These are phyloP conservation scores for Alnus rubra DNA, from an alignment of 306 rosid genomes.

Conservation along the genomic window DNA sequence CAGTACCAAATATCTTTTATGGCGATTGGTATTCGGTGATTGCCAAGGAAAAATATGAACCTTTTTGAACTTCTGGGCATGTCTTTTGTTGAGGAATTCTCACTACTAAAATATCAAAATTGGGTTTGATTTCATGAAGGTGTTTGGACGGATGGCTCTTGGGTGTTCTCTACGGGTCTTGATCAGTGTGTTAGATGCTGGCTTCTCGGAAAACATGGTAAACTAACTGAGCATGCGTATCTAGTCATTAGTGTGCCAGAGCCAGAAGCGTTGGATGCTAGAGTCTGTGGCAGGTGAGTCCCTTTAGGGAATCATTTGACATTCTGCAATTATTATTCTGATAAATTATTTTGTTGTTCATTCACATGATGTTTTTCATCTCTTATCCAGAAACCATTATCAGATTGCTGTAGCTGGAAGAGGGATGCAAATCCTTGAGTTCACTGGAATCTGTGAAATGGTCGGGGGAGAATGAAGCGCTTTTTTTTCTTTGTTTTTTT, in stretches of 20 bases:
- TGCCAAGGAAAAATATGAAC: conserved; percentile 10
- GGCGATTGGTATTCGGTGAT: neutral
- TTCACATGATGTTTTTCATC: conserved; percentile 16
- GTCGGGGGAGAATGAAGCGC: conserved; percentile 24
- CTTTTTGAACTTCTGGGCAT: neutral
- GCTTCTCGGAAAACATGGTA: conserved; percentile 47
- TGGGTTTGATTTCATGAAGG: conserved; percentile 53
- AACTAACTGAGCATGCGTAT: conserved; percentile 59
- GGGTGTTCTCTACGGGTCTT: conserved; percentile 96
- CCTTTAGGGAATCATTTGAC: neutral
- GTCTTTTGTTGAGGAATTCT: conserved; percentile 17
- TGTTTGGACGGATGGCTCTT: conserved; percentile 93
- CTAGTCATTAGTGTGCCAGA: conserved; percentile 84
- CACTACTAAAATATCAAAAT: conserved; percentile 8
- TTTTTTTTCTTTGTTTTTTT: neutral
- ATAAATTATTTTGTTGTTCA: conserved; percentile 15
- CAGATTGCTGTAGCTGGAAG: conserved; percentile 95
- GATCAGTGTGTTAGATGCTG: conserved; percentile 98
- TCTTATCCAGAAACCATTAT: conserved; percentile 61
- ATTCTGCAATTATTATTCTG: conserved; percentile 16
- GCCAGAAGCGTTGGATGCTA: conserved; percentile 89
- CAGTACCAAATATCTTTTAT: neutral
- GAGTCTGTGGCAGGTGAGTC: conserved; percentile 67
- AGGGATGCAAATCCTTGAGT: conserved; percentile 90
- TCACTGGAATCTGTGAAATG: conserved; percentile 40